Evolutionary conservation across 768 basidiomycete species (phyloP).

Genomic region (Xanthoconium purpureum): DNA sequence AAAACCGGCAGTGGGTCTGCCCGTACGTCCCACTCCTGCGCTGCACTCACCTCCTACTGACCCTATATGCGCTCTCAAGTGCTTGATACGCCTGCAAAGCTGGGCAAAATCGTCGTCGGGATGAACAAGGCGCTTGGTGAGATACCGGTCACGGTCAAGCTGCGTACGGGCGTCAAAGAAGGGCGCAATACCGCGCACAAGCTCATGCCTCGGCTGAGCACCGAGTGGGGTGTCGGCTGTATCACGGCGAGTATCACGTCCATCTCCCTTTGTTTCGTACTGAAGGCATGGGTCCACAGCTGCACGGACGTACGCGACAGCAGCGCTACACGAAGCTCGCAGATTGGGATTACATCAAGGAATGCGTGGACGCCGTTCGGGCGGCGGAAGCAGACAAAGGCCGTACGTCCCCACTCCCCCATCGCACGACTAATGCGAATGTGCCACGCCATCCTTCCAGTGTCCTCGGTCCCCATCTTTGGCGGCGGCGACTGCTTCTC

Average conservation of each 20-base stretch:
- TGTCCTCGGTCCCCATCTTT: conserved; percentile 88
- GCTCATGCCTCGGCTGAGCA: conserved; percentile 75
- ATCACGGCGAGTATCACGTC: conserved; percentile 35
- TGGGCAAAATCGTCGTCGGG: conserved; percentile 84
- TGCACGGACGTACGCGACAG: conserved; percentile 94
- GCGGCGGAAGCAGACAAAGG: conserved; percentile 67
- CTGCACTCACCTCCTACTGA: neutral
- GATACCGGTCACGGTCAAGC: conserved; percentile 85
- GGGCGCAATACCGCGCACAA: conserved; percentile 85
- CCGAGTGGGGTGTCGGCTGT: conserved; percentile 46
- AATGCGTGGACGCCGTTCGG: conserved; percentile 81
- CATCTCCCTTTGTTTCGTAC: neutral
- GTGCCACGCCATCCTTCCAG: conserved; percentile 37
- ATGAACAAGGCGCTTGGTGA: conserved; percentile 91
- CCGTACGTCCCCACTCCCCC: conserved; percentile 40
- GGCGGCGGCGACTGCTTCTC: conserved; percentile 97
- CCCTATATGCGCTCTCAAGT: conserved; percentile 44
- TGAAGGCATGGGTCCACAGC: conserved; percentile 40
- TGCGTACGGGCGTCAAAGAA: conserved; percentile 93
- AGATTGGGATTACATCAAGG: conserved; percentile 92
- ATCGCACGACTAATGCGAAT: neutral
- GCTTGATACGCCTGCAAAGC: conserved; percentile 74
- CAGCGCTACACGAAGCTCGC: conserved; percentile 91
- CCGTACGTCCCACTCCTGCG: conserved; percentile 46
- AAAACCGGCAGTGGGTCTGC: conserved; percentile 88